A percentile compares a stretch with the other conserved stretches of the same genome.
phyloP scores from a whole-genome alignment of 208 protist species.

The Blastocrithidia nonstop region DNA sequence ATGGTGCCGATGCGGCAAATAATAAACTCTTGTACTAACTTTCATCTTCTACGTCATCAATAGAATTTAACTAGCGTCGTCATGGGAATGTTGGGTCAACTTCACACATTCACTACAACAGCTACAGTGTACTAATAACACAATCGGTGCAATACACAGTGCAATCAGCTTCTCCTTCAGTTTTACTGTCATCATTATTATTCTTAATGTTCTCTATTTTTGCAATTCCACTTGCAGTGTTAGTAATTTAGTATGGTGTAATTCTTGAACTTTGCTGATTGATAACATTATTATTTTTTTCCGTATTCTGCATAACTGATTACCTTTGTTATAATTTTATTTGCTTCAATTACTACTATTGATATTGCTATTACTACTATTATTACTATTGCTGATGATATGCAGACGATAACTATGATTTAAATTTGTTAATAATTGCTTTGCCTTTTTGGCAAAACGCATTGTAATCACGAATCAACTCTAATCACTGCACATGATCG shows the following conservation, averaged over 20 bases:
- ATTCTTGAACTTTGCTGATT: slow-evolving; percentile 15
- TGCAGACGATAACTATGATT: no score
- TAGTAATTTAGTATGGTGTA: not conserved
- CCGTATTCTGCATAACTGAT: no score
- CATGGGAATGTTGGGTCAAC: slow-evolving; percentile 26
- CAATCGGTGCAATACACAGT: slow-evolving; percentile 86
- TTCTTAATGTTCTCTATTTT: not conserved
- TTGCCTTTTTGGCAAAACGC: no score
- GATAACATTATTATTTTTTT: no score
- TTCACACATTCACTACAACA: slow-evolving; percentile 80
- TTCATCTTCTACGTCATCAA: not conserved
- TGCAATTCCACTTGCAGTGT: not conserved
- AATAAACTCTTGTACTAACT: not conserved
- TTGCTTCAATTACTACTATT: no score
- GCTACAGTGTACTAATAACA: slow-evolving; percentile 89
- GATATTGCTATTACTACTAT: no score
- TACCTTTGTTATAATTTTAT: no score
- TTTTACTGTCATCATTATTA: slow-evolving; percentile 1
- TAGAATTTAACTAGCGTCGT: slow-evolving; percentile 21
- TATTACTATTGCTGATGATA: no score
- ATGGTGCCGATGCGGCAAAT: not conserved
- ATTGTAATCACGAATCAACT: not conserved
- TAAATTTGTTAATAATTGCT: no score
- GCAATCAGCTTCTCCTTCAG: slow-evolving; percentile 5
- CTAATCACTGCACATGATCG: slow-evolving; percentile 17